phyloP scores from a whole-genome alignment of 345 rosid species.

The Syzygium aqueum region DNA sequence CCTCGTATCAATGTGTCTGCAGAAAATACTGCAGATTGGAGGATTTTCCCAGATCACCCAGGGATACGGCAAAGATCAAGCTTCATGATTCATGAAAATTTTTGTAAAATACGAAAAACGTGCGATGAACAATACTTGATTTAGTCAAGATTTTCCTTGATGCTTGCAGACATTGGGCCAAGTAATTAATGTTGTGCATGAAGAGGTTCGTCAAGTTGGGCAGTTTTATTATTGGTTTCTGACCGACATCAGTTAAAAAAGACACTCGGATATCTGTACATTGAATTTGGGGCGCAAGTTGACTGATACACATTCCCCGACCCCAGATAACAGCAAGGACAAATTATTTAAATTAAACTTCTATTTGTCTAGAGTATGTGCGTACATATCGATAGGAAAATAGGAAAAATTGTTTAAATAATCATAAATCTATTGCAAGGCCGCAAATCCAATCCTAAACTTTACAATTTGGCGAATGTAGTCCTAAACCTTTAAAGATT shows the following conservation, averaged over 20 bases:
- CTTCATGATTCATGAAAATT: not conserved
- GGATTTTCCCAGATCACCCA: not conserved
- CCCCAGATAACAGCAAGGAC: not conserved
- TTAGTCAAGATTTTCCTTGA: not conserved
- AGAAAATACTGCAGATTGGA: not conserved
- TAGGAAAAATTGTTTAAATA: no score
- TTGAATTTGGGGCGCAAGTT: not conserved
- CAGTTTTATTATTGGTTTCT: not conserved
- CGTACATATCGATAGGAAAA: not conserved
- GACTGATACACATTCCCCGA: no score
- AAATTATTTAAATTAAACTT: no score
- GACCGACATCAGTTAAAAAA: not conserved
- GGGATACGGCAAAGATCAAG: not conserved
- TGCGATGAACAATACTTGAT: not conserved
- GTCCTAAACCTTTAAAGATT: not conserved
- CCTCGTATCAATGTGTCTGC: not conserved
- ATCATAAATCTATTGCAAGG: not conserved
- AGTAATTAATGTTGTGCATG: not conserved
- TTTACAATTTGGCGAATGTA: rapidly evolving
- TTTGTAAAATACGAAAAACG: not conserved
- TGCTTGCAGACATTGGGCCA: not conserved
- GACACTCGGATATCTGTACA: not conserved
- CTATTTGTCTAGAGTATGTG: not conserved
- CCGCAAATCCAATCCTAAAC: rapidly evolving
- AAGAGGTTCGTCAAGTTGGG: not conserved